phyloP scores from a whole-genome alignment of 805 yeast genomes.

The Myxozyma neglecta region DNA sequence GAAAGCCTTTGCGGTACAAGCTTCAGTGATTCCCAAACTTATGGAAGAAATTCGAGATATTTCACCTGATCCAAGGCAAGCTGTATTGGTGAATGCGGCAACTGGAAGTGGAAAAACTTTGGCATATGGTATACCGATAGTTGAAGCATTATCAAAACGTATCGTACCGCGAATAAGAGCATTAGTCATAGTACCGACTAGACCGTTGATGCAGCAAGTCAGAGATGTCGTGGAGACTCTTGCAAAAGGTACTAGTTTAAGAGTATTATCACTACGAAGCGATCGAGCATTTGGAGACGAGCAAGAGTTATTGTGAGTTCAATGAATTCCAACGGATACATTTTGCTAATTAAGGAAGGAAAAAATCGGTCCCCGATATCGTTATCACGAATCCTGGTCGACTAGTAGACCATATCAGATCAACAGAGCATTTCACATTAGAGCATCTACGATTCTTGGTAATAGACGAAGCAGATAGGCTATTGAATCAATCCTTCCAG shows the following conservation, averaged over 20 bases:
- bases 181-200: constrained; percentile 83
- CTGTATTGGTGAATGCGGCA: constrained; percentile 84
- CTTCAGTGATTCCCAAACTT: constrained; percentile 60
- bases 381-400: constrained; percentile 49
- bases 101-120: constrained; percentile 97
- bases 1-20: constrained; percentile 76
- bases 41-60: constrained; percentile 44
- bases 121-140: constrained; percentile 81
- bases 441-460: constrained; percentile 77
- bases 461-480: constrained; percentile 96
- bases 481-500: constrained; percentile 88
- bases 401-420: constrained; percentile 88
- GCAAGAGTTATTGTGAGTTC: constrained; percentile 46
- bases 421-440: constrained; percentile 85
- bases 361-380: constrained; percentile 47
- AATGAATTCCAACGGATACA: background rate
- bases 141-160: constrained; percentile 63
- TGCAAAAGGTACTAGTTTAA: constrained; percentile 65
- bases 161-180: constrained; percentile 74
- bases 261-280: constrained; percentile 58
- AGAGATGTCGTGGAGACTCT: constrained; percentile 59
- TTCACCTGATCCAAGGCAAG: constrained; percentile 46
- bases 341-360: background rate
- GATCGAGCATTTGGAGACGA: constrained; percentile 65
- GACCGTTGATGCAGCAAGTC: constrained; percentile 83